These are phyloP conservation scores for Exophiala sp. DNA, from an alignment of 2,329 filamentous ascomycete species.

Conservation along the genomic window DNA sequence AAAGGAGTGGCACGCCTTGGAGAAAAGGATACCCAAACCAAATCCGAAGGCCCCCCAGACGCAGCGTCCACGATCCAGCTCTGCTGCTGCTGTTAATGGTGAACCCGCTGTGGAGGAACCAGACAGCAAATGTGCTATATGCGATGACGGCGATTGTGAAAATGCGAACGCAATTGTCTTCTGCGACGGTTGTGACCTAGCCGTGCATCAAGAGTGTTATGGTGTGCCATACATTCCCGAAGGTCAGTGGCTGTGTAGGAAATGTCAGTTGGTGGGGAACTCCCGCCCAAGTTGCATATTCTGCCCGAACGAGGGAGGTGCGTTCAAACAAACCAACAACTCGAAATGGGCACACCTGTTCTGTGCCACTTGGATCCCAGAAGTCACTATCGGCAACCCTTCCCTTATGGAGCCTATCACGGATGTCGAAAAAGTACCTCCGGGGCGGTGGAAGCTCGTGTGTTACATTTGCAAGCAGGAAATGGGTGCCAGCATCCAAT, in stretches of 20 bases:
- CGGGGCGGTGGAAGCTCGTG: constrained; percentile 82
- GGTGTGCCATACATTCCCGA: constrained; percentile 98
- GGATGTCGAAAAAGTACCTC: constrained; percentile 95
- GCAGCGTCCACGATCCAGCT: constrained; percentile 85
- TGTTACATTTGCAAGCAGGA: constrained; percentile 97
- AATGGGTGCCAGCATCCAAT: constrained; percentile 98
- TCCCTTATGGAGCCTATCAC: constrained; percentile 98
- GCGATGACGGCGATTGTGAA: constrained; percentile 98
- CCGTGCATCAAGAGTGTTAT: constrained; percentile 98
- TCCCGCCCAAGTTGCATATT: constrained; percentile 95
- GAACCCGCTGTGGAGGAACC: constrained; percentile 86
- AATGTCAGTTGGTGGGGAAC: constrained; percentile 90
- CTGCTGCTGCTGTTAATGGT: constrained; percentile 89
- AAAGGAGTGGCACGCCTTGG: constrained; percentile 94
- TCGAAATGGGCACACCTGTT: constrained; percentile 96
- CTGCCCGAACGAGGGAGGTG: constrained; percentile 93
- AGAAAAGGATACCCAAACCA: constrained; percentile 93
- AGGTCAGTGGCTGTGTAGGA: constrained; percentile 95
- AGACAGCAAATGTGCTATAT: constrained; percentile 95
- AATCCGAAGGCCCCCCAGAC: constrained; percentile 95
- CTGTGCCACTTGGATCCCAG: constrained; percentile 97
- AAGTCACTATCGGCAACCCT: constrained; percentile 89
- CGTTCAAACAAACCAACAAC: constrained; percentile 95
- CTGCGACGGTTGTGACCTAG: constrained; percentile 94
- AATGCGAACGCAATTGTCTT: constrained; percentile 99